Conservation (phyloP, 2,329 filamentous ascomycete genomes). For the Plenodomus biglobosus region DNA sequence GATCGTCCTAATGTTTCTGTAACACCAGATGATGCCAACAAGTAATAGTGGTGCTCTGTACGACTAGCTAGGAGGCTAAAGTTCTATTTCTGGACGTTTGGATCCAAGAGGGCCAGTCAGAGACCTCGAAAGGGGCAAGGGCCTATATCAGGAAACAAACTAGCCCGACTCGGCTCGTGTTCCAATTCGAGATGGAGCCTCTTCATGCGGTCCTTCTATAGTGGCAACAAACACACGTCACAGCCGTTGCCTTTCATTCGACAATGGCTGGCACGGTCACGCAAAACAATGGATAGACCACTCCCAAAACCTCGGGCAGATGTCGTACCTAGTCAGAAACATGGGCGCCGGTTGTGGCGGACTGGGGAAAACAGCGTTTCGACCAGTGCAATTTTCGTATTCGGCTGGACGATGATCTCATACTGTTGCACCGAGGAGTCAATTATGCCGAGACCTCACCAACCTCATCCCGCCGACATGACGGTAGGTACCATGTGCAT, state of each 20-base stretch:
- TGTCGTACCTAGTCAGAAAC: neutral
- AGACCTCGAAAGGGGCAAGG: neutral
- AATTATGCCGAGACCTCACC: constrained; percentile 11
- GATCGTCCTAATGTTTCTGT: constrained; percentile 2
- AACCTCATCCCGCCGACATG: constrained; percentile 12
- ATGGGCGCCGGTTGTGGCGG: constrained; percentile 2
- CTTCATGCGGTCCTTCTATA: neutral
- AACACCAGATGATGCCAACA: neutral
- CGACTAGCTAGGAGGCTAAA: neutral
- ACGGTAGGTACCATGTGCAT: neutral
- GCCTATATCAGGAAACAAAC: constrained; percentile 1
- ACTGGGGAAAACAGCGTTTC: constrained; percentile 12
- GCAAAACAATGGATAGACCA: neutral
- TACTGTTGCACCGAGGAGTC: constrained; percentile 15
- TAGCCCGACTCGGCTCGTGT: constrained; percentile 1
- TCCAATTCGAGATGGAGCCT: too few species aligned
- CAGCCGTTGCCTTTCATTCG: constrained; percentile 4
- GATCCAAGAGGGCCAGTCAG: neutral
- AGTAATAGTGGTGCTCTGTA: neutral
- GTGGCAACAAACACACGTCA: constrained; percentile 5
- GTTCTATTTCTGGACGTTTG: constrained; percentile 5
- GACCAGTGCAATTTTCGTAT: constrained; percentile 13
- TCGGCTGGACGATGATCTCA: constrained; percentile 19
- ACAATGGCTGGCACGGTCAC: constrained; percentile 2
- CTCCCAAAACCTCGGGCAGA: neutral